Conservation (phyloP, 768 basidiomycete species). For the Exidia glandulosa region DNA sequence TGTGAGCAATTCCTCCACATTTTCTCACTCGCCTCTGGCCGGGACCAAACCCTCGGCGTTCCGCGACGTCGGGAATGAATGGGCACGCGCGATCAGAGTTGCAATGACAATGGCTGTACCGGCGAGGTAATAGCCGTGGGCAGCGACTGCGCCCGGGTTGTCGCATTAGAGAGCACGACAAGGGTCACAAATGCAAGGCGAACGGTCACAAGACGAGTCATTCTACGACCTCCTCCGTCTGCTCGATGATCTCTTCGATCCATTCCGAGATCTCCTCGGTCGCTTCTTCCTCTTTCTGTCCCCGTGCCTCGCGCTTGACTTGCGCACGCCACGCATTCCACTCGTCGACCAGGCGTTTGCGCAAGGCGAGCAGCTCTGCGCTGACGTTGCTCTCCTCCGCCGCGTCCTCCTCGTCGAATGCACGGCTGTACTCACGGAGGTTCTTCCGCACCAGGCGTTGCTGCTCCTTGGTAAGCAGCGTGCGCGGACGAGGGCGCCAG, state of each 20-base stretch:
- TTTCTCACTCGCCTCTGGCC: too few species aligned
- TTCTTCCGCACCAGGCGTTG: slow-evolving; percentile 81
- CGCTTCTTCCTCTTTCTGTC: slow-evolving; percentile 23
- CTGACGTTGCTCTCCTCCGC: slow-evolving; percentile 90
- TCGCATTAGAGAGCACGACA: neutral
- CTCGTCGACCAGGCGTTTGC: slow-evolving; percentile 89
- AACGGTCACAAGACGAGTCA: slow-evolving; percentile 8
- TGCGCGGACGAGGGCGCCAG: slow-evolving; percentile 93
- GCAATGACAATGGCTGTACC: too few species aligned
- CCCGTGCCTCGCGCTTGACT: slow-evolving; percentile 42
- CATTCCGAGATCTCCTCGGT: slow-evolving; percentile 91
- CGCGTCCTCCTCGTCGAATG: slow-evolving; percentile 95
- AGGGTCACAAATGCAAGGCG: neutral
- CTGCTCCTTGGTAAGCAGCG: slow-evolving; percentile 76
- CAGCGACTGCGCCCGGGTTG: neutral
- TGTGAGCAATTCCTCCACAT: too few species aligned
- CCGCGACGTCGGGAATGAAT: too few species aligned
- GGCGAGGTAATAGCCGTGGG: neutral
- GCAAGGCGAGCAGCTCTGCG: slow-evolving; percentile 81
- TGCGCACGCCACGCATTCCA: slow-evolving; percentile 95
- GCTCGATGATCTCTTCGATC: slow-evolving; percentile 88
- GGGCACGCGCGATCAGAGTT: too few species aligned
- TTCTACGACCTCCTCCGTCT: slow-evolving; percentile 66
- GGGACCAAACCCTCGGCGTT: too few species aligned
- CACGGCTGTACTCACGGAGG: slow-evolving; percentile 79